Percentiles rank a stretch among this genome's conserved stretches.
These are phyloP conservation scores for Diaporthe destruens DNA, from an alignment of 2,329 filamentous ascomycete species.

Conservation along the genomic window DNA sequence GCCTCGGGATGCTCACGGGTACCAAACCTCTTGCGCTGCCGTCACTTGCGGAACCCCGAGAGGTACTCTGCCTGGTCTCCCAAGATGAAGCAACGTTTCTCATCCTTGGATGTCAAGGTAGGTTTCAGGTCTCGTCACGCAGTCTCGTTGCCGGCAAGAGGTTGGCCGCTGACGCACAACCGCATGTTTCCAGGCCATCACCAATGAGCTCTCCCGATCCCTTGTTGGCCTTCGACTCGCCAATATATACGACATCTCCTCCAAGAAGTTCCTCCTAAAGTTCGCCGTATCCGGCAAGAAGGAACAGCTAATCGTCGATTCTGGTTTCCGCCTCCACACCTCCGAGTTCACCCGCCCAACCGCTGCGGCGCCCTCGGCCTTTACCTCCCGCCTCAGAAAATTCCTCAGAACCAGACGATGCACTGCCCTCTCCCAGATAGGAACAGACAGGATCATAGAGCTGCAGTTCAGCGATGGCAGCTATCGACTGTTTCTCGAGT, in stretches of 20 bases:
- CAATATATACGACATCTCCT: conserved; percentile 96
- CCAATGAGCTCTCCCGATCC: conserved; percentile 86
- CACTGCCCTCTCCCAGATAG: conserved; percentile 85
- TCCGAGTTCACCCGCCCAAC: conserved; percentile 92
- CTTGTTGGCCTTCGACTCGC: conserved; percentile 84
- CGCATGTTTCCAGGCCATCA: conserved; percentile 78
- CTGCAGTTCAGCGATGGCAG: conserved; percentile 92
- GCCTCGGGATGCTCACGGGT: not conserved
- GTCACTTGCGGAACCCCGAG: not conserved
- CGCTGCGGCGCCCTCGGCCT: conserved; percentile 84
- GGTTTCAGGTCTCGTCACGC: conserved; percentile 10
- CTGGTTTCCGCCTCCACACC: conserved; percentile 94
- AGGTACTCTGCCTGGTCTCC: not conserved
- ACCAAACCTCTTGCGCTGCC: not conserved
- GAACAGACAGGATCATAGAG: conserved; percentile 93
- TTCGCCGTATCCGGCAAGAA: conserved; percentile 91
- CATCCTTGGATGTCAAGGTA: conserved; percentile 82
- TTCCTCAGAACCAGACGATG: conserved; percentile 87
- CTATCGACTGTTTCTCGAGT: conserved; percentile 91
- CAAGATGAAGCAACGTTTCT: conserved; percentile 83
- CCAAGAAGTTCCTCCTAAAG: conserved; percentile 95
- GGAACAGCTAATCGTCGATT: conserved; percentile 92
- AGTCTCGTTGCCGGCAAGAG: not conserved
- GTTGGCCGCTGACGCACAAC: not conserved
- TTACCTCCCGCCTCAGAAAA: conserved; percentile 88